Base-by-base conservation (phyloP, 352 stramenopile genomes). In the Phytophthora palmivora region DNA sequence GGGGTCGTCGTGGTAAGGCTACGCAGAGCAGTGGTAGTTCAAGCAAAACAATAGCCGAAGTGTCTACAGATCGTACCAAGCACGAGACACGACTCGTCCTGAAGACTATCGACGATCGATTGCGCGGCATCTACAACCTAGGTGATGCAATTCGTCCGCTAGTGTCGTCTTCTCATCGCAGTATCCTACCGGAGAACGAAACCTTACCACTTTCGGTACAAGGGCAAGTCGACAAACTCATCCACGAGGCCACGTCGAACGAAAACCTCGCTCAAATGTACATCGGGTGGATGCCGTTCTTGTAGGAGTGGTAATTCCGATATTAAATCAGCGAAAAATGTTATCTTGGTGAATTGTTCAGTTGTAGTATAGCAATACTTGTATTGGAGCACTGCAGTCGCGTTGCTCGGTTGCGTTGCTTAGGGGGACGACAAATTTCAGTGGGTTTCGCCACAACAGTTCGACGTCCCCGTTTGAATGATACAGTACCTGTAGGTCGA, bases 231-330 rank as follows among this genome's bases (percentile, higher is more conserved):
- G 88, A 98, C 56, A 95, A 96, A 37, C 82, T 98, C 26, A 98
- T 98, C 55, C 78, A 97, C 30, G 95, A 98, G 61, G 93, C 95
- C 12, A 98, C 91, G 0, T 84, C 87, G 6, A 76, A 93, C 38
- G 87, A 96, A 62, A 98, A 98, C 55, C 83, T 98, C 32, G 88
- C 90, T 24, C 88, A 97, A 65, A 98, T 98, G 94, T 98, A 98
- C 75, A 96, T 98, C 49, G 95, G 95, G 11, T 98, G 93, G 94
- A 98, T 97, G 91, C 92, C 89, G 5, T 97, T 97, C 58, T 66
- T 97, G 47, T 34, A 34, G 30, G 24, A 28, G n/a, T n/a, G n/a
- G n/a, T n/a, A n/a, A n/a, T n/a, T n/a, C n/a, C n/a, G n/a, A n/a
- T n/a, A n/a, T n/a, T n/a, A n/a, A n/a, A n/a, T n/a, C n/a, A n/a